phyloP scores from a whole-genome alignment of 2,329 filamentous ascomycete genomes.

The Leptographium galeiforme region DNA sequence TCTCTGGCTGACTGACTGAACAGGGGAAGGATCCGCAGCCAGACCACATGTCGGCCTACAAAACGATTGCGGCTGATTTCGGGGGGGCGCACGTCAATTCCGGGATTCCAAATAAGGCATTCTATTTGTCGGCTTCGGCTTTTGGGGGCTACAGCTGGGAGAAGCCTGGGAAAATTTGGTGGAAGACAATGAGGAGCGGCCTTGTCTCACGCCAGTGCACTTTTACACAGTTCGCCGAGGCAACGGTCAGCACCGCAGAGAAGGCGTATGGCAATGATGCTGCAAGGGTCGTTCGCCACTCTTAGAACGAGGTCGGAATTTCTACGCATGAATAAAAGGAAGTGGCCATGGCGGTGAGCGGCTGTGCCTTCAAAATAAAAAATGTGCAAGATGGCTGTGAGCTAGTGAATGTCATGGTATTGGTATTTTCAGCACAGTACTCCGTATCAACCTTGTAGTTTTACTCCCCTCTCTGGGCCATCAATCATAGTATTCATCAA shows the following conservation, averaged over 20 bases:
- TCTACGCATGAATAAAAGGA: neutral
- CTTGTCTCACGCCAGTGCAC: slow-evolving; percentile 25
- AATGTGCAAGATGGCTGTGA: too few relatives aligned
- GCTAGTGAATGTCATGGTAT: too few relatives aligned
- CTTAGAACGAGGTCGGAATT: slow-evolving; percentile 36
- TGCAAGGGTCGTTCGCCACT: slow-evolving; percentile 29
- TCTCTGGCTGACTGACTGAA: neutral
- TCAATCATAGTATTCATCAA: too few relatives aligned
- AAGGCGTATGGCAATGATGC: slow-evolving; percentile 27
- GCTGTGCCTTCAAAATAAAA: too few relatives aligned
- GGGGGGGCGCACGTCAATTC: slow-evolving; percentile 43
- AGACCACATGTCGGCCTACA: slow-evolving; percentile 30
- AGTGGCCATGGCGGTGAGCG: neutral
- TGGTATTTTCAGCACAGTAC: too few relatives aligned
- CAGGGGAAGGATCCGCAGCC: slow-evolving; percentile 40
- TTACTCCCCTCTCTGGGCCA: too few relatives aligned
- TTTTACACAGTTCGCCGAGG: slow-evolving; percentile 35
- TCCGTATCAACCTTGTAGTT: too few relatives aligned
- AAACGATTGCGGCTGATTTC: slow-evolving; percentile 28
- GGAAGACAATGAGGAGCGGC: slow-evolving; percentile 32
- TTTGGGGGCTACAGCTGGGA: slow-evolving; percentile 42
- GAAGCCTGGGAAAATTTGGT: slow-evolving; percentile 39
- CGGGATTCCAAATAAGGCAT: slow-evolving; percentile 44
- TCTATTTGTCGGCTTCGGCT: slow-evolving; percentile 32
- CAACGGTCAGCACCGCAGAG: slow-evolving; percentile 31